phyloP scores from a whole-genome alignment of 495 filamentous ascomycete species.

The Bombardia bombarda region DNA sequence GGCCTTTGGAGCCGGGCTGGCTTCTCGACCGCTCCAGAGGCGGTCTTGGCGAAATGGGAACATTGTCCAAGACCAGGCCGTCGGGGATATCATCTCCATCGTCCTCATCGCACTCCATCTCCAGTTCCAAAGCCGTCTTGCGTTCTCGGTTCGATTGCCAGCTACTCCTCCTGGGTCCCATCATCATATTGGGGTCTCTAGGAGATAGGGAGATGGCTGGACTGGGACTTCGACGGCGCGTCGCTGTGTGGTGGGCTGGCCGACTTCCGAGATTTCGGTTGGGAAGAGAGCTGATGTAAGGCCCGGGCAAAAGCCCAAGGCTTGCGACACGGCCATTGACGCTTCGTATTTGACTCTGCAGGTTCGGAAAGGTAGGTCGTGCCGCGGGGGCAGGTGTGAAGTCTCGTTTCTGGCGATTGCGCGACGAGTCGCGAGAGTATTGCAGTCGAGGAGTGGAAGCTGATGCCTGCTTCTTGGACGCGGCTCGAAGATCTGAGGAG shows the following conservation, averaged over 20 bases:
- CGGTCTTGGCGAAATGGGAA: slow-evolving; percentile 87
- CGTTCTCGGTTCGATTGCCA: slow-evolving; percentile 64
- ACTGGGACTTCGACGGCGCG: slow-evolving; percentile 30
- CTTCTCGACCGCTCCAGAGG: slow-evolving; percentile 52
- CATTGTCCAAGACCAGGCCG: slow-evolving; percentile 85
- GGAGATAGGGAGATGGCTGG: slow-evolving; percentile 33
- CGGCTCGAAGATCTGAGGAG: slow-evolving; percentile 33
- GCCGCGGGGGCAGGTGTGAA: slow-evolving; percentile 3
- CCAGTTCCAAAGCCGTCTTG: slow-evolving; percentile 72
- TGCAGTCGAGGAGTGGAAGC: slow-evolving; percentile 24
- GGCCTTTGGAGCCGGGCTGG: slow-evolving; percentile 39
- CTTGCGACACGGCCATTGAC: slow-evolving; percentile 25
- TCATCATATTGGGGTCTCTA: slow-evolving; percentile 33
- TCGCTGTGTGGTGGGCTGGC: slow-evolving; percentile 20
- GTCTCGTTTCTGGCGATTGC: slow-evolving; percentile 18
- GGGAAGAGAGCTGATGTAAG: slow-evolving; percentile 21
- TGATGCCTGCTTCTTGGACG: slow-evolving; percentile 26
- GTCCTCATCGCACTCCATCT: slow-evolving; percentile 82
- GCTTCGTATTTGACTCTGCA: slow-evolving; percentile 22
- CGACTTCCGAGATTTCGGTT: slow-evolving; percentile 28
- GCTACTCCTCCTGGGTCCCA: slow-evolving; percentile 46
- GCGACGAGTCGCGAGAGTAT: slow-evolving; percentile 18
- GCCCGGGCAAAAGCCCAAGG: slow-evolving; percentile 23
- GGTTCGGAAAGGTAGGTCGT: slow-evolving; percentile 18
- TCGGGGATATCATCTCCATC: slow-evolving; percentile 84